These are phyloP conservation scores for Elsinoe australis DNA, from an alignment of 2,329 filamentous ascomycete genomes.

Conservation along the genomic window DNA sequence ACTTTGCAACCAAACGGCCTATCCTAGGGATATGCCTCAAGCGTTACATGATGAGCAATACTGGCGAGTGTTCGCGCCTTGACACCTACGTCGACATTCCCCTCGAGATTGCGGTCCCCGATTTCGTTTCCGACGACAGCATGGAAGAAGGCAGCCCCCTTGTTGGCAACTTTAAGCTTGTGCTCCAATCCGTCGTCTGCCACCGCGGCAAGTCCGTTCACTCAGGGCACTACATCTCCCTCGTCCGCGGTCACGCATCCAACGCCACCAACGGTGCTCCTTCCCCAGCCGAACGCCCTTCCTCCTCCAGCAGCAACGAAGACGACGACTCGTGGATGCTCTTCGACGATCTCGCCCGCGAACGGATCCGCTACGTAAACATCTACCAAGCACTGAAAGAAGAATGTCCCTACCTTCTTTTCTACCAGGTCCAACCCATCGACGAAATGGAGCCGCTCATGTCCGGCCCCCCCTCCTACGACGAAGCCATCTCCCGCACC, in stretches of 20 bases:
- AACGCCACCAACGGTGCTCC: conserved; percentile 27
- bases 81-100: conserved; percentile 89
- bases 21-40: conserved; percentile 91
- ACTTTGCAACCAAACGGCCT: conserved; percentile 74
- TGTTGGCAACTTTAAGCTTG: conserved; percentile 85
- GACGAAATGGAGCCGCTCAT: conserved; percentile 50
- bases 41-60: conserved; percentile 67
- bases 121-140: conserved; percentile 79
- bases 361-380: conserved; percentile 67
- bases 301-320: conserved; percentile 34
- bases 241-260: conserved; percentile 64
- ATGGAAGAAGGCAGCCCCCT: conserved; percentile 59
- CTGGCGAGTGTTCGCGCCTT: conserved; percentile 61
- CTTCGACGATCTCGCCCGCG: conserved; percentile 76
- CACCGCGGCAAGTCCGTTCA: conserved; percentile 80
- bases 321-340: conserved; percentile 71
- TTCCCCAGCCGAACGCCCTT: conserved; percentile 33
- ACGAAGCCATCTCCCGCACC: conserved; percentile 23
- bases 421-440: conserved; percentile 90
- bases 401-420: conserved; percentile 91
- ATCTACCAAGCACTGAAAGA: conserved; percentile 68
- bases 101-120: conserved; percentile 70
- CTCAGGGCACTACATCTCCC: conserved; percentile 84
- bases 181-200: conserved; percentile 84
- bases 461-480: conserved; percentile 26